Conservation (phyloP, 75 land plant species). For the Chamaecyparis obtusa region DNA sequence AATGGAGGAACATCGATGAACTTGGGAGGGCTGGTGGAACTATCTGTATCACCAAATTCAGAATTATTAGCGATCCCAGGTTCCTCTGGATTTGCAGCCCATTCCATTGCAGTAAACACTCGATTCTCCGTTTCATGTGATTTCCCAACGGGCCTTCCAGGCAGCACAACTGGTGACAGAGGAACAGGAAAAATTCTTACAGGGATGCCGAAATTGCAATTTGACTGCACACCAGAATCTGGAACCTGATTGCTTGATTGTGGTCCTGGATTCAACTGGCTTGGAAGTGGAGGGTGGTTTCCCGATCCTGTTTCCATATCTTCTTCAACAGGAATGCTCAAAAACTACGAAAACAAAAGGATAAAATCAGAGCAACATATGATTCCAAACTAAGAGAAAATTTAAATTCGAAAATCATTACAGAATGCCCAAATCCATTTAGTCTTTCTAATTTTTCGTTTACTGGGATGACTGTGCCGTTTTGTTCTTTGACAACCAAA, state of each 20-base stretch:
- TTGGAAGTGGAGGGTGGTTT: conserved; percentile 5
- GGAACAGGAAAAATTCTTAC: conserved; percentile 8
- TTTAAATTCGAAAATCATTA: not conserved
- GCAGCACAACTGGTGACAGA: conserved; percentile 5
- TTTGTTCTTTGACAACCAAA: not conserved
- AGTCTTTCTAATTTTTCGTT: not conserved
- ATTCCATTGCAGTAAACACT: not conserved
- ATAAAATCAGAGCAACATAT: not conserved
- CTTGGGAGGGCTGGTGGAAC: not conserved
- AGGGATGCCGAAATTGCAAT: conserved; percentile 3
- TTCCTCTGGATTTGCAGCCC: not conserved
- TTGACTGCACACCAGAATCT: not conserved
- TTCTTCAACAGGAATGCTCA: conserved; percentile 11
- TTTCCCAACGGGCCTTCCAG: conserved; percentile 2
- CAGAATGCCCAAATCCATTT: not conserved
- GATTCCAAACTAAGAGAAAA: not conserved
- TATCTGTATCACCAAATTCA: not conserved
- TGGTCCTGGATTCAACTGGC: not conserved
- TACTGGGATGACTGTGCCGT: not conserved
- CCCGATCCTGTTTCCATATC: not conserved
- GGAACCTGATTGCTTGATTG: not conserved
- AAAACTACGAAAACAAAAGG: not conserved
- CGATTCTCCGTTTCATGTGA: conserved; percentile 3
- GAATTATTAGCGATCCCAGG: not conserved
- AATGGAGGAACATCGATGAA: not conserved